phyloP scores from a whole-genome alignment of 1,139 yeast species.

The Blastobotrys petasosporus region DNA sequence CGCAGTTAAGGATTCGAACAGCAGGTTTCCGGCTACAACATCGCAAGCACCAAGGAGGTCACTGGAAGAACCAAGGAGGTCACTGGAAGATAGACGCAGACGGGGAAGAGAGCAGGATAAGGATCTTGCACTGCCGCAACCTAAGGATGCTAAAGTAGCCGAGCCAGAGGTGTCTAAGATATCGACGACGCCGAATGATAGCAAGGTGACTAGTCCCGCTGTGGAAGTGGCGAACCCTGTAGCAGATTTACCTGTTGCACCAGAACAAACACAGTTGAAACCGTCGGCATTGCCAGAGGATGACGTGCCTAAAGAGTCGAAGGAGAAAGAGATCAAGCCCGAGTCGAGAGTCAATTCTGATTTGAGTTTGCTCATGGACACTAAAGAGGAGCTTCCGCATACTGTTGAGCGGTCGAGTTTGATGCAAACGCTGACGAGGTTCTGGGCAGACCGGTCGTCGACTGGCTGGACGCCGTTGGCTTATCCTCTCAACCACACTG shows the following conservation, averaged over 20 bases:
- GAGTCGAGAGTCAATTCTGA: conserved; percentile 6
- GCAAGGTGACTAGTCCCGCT: no score
- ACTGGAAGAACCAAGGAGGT: neutral
- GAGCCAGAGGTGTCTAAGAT: no score
- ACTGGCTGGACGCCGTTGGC: conserved; percentile 91
- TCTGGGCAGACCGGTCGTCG: conserved; percentile 97
- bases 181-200: no score
- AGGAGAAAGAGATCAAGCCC: neutral
- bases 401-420: conserved; percentile 67
- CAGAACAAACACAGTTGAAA: no score
- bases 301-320: neutral
- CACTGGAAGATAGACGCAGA: no score
- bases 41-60: neutral
- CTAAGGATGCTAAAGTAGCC: no score
- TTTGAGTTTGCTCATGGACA: conserved; percentile 1
- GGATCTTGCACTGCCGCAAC: no score
- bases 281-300: neutral
- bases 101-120: no score
- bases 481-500: conserved; percentile 65
- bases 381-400: conserved; percentile 21
- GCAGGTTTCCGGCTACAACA: neutral
- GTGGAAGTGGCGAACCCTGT: no score
- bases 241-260: neutral
- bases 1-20: conserved; percentile 49
- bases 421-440: conserved; percentile 76